Conservation (phyloP, 257 asterid genomes). For the Solanum lycopersicoides region DNA sequence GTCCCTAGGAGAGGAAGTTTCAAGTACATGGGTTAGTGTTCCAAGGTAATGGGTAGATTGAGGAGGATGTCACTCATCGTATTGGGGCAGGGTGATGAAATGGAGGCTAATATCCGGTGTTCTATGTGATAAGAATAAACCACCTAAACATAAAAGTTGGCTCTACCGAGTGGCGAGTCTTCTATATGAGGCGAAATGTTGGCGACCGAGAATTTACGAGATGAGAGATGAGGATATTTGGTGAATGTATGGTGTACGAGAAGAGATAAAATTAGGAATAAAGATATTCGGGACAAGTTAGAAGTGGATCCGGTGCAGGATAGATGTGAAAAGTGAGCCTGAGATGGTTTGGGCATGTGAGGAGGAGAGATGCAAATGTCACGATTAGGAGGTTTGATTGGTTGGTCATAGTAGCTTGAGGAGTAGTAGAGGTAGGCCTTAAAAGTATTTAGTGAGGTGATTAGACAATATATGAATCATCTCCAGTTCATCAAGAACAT, state of each 20-base stretch:
- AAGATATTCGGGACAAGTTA: not conserved
- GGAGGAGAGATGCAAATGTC: not conserved
- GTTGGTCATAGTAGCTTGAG: not conserved
- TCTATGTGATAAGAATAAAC: too few species aligned
- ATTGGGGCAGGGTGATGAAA: too few species aligned
- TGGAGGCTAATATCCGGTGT: too few species aligned
- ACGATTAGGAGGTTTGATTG: not conserved
- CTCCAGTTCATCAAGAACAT: not conserved
- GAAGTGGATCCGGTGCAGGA: not conserved
- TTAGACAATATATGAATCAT: not conserved
- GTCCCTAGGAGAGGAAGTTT: too few species aligned
- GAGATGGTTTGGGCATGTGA: not conserved
- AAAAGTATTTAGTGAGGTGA: not conserved
- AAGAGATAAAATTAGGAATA: not conserved
- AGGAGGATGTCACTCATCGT: too few species aligned
- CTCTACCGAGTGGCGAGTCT: too few species aligned
- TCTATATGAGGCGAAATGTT: too few species aligned
- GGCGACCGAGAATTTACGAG: too few species aligned
- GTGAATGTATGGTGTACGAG: not conserved
- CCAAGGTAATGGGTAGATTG: too few species aligned
- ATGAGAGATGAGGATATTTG: too few species aligned
- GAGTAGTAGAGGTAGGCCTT: not conserved
- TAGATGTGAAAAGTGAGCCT: not conserved
- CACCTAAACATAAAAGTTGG: too few species aligned
- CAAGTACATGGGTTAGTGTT: too few species aligned